Percentiles rank a stretch among this genome's conserved stretches.
Evolutionary conservation across 2,329 filamentous ascomycete species (phyloP).

Genomic region (Arthrobotrys conoides): DNA sequence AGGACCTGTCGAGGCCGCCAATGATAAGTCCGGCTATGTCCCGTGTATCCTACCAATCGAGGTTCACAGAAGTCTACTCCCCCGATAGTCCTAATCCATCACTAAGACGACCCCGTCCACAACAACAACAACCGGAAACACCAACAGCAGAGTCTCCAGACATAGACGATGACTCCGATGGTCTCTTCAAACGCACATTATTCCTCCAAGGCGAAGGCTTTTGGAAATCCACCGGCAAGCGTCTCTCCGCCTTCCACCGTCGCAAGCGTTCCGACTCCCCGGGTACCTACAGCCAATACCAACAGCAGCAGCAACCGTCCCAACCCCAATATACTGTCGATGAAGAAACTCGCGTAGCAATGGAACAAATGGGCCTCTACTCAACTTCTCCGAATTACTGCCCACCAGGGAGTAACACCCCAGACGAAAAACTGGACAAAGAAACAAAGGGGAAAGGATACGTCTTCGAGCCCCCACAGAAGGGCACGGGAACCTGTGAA

Average conservation of each 20-base stretch:
- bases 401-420: background rate
- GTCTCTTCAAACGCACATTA: conserved; percentile 51
- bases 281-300: background rate
- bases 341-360: conserved; percentile 50
- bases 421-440: conserved; percentile 9
- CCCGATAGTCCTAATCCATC: conserved; percentile 51
- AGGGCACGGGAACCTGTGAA: conserved; percentile 48
- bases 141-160: background rate
- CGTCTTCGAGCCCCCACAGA: conserved; percentile 46
- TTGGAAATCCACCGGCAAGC: conserved; percentile 58
- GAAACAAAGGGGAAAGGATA: conserved; percentile 59
- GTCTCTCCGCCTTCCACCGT: conserved; percentile 50
- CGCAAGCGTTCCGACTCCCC: conserved; percentile 37
- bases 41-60: conserved; percentile 38
- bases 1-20: conserved; percentile 23
- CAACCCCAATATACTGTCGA: conserved; percentile 30
- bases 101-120: background rate
- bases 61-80: conserved; percentile 60
- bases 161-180: conserved; percentile 41
- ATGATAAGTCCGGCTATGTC: conserved; percentile 49
- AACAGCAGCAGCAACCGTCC: background rate
- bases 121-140: conserved; percentile 14
- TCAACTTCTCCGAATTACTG: conserved; percentile 15
- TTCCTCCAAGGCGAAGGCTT: conserved; percentile 57
- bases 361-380: conserved; percentile 56